Base-by-base conservation (phyloP, 495 filamentous ascomycete species). In the Daldinia childiae region DNA sequence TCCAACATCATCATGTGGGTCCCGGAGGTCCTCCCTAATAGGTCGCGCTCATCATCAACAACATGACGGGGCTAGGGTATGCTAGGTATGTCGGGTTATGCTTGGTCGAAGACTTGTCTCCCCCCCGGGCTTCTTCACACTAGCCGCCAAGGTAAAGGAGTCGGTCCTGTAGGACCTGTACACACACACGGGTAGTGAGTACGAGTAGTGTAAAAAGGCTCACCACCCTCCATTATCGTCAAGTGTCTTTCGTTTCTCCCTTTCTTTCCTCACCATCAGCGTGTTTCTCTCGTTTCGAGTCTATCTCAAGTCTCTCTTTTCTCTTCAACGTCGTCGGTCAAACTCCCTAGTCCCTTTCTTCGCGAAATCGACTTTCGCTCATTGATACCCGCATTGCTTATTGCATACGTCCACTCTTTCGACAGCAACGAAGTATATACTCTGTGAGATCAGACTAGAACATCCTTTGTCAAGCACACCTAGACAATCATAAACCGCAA, bases 331-430 rank as follows among this genome's bases (percentile, higher is more conserved):
- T 68, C 73, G 64, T 71, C 64, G 71, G 75, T 78, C 72, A 43
- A 61, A 1, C 41, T n/a, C 17, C 41, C 41, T 48, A 24, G 71
- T 68, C 71, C 64, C 67, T 76, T 76, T 71, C 69, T 70, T 59
- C 51, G 79, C 79, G 78, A 69, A 85, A 83, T 85, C 78, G 83
- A 85, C 70, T 81, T 81, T 83, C 82, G 79, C 81, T 82, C 72
- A 57, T 76, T 71, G 74, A 51, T 43, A 68, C 52, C 58, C 32
- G 68, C 51, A 72, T 76, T 76, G 73, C 70, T 72, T 62, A 60
- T 76, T 72, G 73, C 75, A 77, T 58, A 72, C 76, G 71, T 78
- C 68, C 76, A 66, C 61, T 78, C 76, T 45, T 77, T 76, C 61
- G 76, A 72, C 76, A 70, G 45, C 71, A 62, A 64, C 65, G 68